Percentiles rank a stretch among this genome's conserved stretches.
Conservation (phyloP, 495 filamentous ascomycete genomes). For the Evernia prunastri region DNA sequence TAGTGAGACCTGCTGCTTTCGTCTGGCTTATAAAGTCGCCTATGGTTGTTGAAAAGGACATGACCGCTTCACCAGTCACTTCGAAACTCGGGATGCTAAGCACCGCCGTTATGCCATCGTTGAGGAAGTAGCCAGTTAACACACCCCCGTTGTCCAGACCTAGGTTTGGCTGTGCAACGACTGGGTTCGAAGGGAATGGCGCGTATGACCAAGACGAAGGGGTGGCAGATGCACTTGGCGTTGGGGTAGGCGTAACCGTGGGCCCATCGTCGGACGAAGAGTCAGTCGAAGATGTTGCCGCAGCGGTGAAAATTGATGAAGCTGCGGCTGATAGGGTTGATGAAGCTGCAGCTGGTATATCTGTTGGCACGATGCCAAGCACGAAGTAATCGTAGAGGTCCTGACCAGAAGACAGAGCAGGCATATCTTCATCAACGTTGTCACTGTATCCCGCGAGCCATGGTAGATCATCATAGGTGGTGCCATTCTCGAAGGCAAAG, state of each 20-base stretch:
- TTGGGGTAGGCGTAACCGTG: slow-evolving; percentile 9
- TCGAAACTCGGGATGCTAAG: slow-evolving; percentile 47
- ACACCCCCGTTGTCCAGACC: slow-evolving; percentile 30
- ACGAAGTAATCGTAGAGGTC: slow-evolving; percentile 49
- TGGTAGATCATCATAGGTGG: slow-evolving; percentile 23
- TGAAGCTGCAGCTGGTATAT: slow-evolving; percentile 16
- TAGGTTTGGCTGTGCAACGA: slow-evolving; percentile 34
- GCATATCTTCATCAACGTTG: slow-evolving; percentile 29
- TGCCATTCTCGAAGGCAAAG: slow-evolving; percentile 38
- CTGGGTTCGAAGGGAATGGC: slow-evolving; percentile 32
- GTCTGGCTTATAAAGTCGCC: slow-evolving; percentile 37
- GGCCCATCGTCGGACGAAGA: slow-evolving; percentile 10
- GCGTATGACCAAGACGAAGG: slow-evolving; percentile 27
- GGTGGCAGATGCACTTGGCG: slow-evolving; percentile 14
- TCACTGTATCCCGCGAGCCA: slow-evolving; percentile 37
- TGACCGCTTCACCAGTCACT: slow-evolving; percentile 28
- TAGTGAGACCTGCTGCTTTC: slow-evolving; percentile 34
- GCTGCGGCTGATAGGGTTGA: slow-evolving; percentile 5
- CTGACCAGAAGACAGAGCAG: slow-evolving; percentile 41
- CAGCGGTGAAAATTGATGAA: slow-evolving; percentile 6
- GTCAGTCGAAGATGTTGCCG: slow-evolving; percentile 5
- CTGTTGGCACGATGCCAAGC: slow-evolving; percentile 27
- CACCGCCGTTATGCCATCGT: slow-evolving; percentile 37
- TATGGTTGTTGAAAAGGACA: slow-evolving; percentile 36
- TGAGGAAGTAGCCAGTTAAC: slow-evolving; percentile 40